Percentiles rank a stretch among this genome's conserved stretches.
Conservation (phyloP, 345 rosid genomes). For the Eutrema yunnanense region DNA sequence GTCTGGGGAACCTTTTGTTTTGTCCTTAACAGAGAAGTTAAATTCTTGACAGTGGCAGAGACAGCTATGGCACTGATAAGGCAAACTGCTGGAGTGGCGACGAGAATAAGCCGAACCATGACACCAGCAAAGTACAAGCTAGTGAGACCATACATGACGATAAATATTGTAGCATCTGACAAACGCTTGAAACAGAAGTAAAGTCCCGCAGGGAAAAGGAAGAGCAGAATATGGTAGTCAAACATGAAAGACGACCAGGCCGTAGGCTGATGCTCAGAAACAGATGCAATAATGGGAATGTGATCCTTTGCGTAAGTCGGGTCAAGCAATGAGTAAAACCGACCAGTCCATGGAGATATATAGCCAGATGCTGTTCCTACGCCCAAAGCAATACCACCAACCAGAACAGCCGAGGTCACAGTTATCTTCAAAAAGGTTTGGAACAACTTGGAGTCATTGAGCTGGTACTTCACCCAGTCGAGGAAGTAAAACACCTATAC, state of each 20-base stretch:
- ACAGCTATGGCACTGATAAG: constrained; percentile 96
- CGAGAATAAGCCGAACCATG: constrained; percentile 97
- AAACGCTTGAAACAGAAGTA: constrained; percentile 97
- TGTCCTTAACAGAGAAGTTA: constrained; percentile 60
- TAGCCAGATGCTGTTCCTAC: constrained; percentile 94
- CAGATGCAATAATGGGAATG: constrained; percentile 98
- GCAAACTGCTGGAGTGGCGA: constrained; percentile 96
- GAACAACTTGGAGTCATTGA: constrained; percentile 76
- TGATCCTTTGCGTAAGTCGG: constrained; percentile 99
- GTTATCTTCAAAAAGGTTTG: constrained; percentile 84
- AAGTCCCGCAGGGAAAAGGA: constrained; percentile 99
- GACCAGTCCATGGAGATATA: constrained; percentile 99
- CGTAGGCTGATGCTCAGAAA: constrained; percentile 99
- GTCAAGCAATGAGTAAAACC: constrained; percentile 92
- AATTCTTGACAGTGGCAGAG: constrained; percentile 87
- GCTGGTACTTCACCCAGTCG: constrained; percentile 85
- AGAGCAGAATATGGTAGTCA: constrained; percentile 90
- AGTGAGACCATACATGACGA: constrained; percentile 98
- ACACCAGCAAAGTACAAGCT: constrained; percentile 99
- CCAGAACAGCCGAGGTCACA: constrained; percentile 64
- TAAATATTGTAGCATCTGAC: constrained; percentile 93
- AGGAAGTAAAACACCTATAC: constrained; percentile 89
- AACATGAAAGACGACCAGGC: constrained; percentile 99
- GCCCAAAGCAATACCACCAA: constrained; percentile 74
- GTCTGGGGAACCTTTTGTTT: constrained; percentile 58